Percentiles rank a stretch among this genome's conserved stretches.
Conservation (phyloP, 495 filamentous ascomycete species). For the Penicillium desertorum region DNA sequence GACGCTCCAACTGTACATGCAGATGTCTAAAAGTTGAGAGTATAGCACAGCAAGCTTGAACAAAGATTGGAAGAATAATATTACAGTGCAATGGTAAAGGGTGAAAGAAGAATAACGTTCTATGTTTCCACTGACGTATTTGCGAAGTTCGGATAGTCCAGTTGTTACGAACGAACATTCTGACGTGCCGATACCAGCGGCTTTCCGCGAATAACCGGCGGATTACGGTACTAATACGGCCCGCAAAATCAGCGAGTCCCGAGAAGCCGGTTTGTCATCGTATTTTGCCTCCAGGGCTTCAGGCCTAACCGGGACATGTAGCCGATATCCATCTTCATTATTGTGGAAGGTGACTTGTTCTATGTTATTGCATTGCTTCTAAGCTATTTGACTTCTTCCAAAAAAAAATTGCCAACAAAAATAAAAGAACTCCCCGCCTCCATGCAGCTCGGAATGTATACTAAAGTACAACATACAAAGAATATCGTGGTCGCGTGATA, state of each 20-base stretch:
- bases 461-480: slow-evolving; percentile 15
- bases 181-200: slow-evolving; percentile 45
- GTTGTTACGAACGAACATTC: slow-evolving; percentile 16
- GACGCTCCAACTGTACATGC: slow-evolving; percentile 16
- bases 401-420: slow-evolving; percentile 3
- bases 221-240: slow-evolving; percentile 20
- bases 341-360: not conserved
- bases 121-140: slow-evolving; percentile 25
- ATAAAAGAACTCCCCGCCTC: slow-evolving; percentile 11
- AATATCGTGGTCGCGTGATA: slow-evolving; percentile 14
- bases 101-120: slow-evolving; percentile 12
- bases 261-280: slow-evolving; percentile 30
- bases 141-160: slow-evolving; percentile 19
- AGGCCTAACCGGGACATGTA: not conserved
- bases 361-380: slow-evolving; percentile 20
- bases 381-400: slow-evolving; percentile 7
- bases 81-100: slow-evolving; percentile 8
- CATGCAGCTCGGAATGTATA: slow-evolving; percentile 29
- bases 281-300: not conserved
- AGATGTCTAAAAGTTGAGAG: not conserved
- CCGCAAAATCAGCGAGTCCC: slow-evolving; percentile 18
- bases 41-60: not conserved
- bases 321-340: not conserved
- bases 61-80: not conserved
- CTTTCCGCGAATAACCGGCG: slow-evolving; percentile 22